Percentiles rank a stretch among this genome's conserved stretches.
phyloP scores from a whole-genome alignment of 495 filamentous ascomycete genomes.

The Neurospora sp. region DNA sequence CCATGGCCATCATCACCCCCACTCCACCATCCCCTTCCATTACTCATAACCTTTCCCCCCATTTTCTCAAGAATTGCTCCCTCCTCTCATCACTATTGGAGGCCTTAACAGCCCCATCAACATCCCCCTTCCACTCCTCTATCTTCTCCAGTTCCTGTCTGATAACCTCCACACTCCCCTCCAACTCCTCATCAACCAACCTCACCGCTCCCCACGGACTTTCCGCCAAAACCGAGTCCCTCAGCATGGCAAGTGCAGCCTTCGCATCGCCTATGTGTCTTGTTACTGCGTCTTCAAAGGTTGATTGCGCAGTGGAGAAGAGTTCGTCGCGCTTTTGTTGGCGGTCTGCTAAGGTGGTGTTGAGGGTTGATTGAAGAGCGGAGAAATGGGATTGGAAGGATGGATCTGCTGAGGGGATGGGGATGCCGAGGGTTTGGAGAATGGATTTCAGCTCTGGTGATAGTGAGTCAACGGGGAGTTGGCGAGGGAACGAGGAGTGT shows the following conservation, averaged over 20 bases:
- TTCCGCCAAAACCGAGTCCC: constrained; percentile 34
- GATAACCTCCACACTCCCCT: constrained; percentile 25
- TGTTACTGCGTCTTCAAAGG: constrained; percentile 25
- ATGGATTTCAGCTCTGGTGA: neutral
- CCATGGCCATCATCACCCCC: no score
- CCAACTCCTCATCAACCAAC: constrained; percentile 33
- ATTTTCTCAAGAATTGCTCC: no score
- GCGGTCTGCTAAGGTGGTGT: constrained; percentile 21
- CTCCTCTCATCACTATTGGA: no score
- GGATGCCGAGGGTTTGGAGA: neutral
- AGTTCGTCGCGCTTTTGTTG: constrained; percentile 25
- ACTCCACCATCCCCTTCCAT: no score
- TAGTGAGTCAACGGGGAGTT: neutral
- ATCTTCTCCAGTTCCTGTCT: constrained; percentile 26
- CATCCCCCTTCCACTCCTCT: constrained; percentile 13
- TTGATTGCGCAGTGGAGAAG: constrained; percentile 25
- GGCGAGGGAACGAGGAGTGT: constrained; percentile 2
- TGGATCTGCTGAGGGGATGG: neutral
- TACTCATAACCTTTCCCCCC: neutral
- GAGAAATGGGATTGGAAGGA: neutral
- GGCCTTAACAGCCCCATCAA: constrained; percentile 16
- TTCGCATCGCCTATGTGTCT: constrained; percentile 30
- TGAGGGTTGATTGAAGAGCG: neutral
- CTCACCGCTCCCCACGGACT: constrained; percentile 26
- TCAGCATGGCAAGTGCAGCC: constrained; percentile 29